Conservation (phyloP, 139 green algal species). For the Chlamydomonas schloesseri region DNA sequence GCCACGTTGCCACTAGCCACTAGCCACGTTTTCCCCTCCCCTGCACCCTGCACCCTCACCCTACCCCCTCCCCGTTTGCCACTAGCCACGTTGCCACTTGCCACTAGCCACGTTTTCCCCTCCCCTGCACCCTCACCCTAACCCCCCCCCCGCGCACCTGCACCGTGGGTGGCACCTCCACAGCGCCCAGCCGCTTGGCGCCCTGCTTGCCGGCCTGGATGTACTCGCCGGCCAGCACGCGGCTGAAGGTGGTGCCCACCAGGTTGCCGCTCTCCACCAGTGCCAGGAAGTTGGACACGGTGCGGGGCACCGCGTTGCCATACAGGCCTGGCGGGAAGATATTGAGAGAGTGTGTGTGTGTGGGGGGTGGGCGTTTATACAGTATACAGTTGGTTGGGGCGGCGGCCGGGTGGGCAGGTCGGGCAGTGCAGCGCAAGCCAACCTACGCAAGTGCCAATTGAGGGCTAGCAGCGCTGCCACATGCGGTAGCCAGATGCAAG, state of each 20-base stretch:
- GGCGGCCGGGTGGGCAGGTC: too few species aligned
- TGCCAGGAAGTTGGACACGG: conserved; percentile 67
- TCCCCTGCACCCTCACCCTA: background rate
- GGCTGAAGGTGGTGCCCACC: conserved; percentile 58
- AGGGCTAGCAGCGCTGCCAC: too few species aligned
- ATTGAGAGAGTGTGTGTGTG: background rate
- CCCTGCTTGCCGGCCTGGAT: conserved; percentile 69
- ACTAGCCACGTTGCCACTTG: background rate
- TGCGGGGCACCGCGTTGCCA: conserved; percentile 61
- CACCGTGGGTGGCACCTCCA: conserved; percentile 56
- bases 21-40: too few species aligned
- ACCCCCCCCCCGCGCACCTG: background rate
- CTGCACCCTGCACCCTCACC: too few species aligned
- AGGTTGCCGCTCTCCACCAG: conserved; percentile 47
- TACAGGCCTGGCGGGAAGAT: conserved; percentile 65
- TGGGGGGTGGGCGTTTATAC: background rate
- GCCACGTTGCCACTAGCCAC: background rate
- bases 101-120: too few species aligned
- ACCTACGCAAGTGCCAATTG: too few species aligned
- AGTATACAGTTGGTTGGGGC: background rate
- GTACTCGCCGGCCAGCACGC: conserved; percentile 70
- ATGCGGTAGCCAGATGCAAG: too few species aligned
- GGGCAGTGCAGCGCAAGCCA: too few species aligned
- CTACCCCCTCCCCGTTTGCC: too few species aligned
- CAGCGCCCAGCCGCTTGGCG: conserved; percentile 55